Conservation (phyloP, 352 stramenopile species). For the Elongisporangium anandrum region DNA sequence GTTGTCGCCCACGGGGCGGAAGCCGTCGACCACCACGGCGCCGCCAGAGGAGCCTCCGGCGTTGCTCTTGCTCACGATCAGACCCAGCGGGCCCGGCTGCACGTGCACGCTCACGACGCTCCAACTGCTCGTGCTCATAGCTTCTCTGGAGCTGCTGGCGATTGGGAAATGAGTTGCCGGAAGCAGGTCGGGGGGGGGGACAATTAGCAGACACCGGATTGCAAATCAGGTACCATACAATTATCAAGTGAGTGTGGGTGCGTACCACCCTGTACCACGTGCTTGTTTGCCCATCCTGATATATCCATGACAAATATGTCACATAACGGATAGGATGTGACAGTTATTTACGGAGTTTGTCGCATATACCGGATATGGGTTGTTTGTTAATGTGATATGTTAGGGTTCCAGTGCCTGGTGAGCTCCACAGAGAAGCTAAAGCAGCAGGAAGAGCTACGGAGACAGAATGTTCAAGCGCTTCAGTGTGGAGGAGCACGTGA, state of each 20-base stretch:
- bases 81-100: constrained; percentile 55
- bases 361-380: background rate
- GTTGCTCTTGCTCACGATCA: constrained; percentile 71
- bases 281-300: background rate
- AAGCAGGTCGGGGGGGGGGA: constrained; percentile 2
- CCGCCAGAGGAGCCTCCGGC: background rate
- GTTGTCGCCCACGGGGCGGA: constrained; percentile 45
- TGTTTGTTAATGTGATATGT: background rate
- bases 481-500: constrained; percentile 92
- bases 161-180: background rate
- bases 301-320: background rate
- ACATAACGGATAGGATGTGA: background rate
- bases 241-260: background rate
- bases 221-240: background rate
- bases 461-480: constrained; percentile 94
- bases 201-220: background rate
- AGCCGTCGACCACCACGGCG: constrained; percentile 65
- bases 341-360: background rate
- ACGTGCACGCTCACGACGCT: constrained; percentile 64
- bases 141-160: background rate
- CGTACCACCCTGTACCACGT: too few relatives aligned
- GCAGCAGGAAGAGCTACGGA: background rate
- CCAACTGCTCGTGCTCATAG: constrained; percentile 11
- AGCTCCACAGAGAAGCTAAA: constrained; percentile 2
- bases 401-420: background rate